Evolutionary conservation across 2,329 filamentous ascomycete genomes (phyloP).

Genomic region (Dactylonectria estremocensis): DNA sequence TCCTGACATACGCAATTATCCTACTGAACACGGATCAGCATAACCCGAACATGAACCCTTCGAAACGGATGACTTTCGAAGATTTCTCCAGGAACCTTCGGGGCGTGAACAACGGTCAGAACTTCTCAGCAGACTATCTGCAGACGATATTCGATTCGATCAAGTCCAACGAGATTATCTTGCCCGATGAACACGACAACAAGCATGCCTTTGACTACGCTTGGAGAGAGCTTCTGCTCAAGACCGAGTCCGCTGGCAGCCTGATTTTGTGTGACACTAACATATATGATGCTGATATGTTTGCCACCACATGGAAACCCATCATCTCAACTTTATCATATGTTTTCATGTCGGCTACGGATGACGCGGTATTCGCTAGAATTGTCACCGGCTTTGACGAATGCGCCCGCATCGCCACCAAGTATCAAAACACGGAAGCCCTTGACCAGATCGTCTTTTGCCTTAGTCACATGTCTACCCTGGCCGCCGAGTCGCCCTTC

Average conservation of each 20-base stretch:
- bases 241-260: slow-evolving; percentile 82
- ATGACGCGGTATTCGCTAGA: slow-evolving; percentile 94
- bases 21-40: slow-evolving; percentile 98
- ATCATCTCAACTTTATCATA: slow-evolving; percentile 96
- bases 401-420: slow-evolving; percentile 91
- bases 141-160: slow-evolving; percentile 93
- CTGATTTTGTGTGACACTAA: slow-evolving; percentile 90
- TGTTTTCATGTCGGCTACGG: slow-evolving; percentile 98
- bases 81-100: slow-evolving; percentile 93
- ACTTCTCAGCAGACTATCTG: slow-evolving; percentile 89
- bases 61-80: slow-evolving; percentile 86
- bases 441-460: slow-evolving; percentile 95
- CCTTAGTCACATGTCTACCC: slow-evolving; percentile 89
- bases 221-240: slow-evolving; percentile 93
- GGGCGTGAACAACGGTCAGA: slow-evolving; percentile 87
- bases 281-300: slow-evolving; percentile 98
- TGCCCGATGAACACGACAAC: slow-evolving; percentile 97
- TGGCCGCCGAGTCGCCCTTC: slow-evolving; percentile 81
- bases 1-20: slow-evolving; percentile 96
- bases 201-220: slow-evolving; percentile 97
- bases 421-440: slow-evolving; percentile 86
- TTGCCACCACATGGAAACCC: slow-evolving; percentile 94
- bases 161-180: slow-evolving; percentile 92
- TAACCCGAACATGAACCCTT: slow-evolving; percentile 86
- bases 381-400: slow-evolving; percentile 97